Conservation (phyloP, 164 flowering plant species). For the Liquidambar formosana region DNA sequence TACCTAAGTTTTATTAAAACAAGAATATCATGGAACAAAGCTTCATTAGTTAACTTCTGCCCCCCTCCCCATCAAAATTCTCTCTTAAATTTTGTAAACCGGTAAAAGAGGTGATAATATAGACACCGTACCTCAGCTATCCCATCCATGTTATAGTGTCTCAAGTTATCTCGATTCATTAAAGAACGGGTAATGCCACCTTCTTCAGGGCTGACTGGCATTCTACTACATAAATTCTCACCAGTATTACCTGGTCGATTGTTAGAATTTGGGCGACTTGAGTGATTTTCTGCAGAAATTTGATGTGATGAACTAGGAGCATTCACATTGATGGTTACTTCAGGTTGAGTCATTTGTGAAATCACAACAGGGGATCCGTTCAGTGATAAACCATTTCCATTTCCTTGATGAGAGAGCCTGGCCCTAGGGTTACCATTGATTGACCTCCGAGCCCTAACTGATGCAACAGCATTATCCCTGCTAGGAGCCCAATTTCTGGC, state of each 20-base stretch:
- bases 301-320: conserved; percentile 29
- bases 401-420: conserved; percentile 38
- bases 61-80: too few relatives aligned
- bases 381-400: conserved; percentile 25
- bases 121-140: conserved; percentile 67
- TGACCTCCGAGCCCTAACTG: conserved; percentile 57
- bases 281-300: conserved; percentile 27
- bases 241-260: conserved; percentile 35
- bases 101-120: neutral
- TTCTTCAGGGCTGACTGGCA: conserved; percentile 38
- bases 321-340: conserved; percentile 17
- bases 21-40: too few relatives aligned
- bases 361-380: conserved; percentile 25
- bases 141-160: conserved; percentile 61
- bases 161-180: conserved; percentile 42
- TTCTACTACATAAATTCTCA: conserved; percentile 29
- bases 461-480: conserved; percentile 32
- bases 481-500: conserved; percentile 35
- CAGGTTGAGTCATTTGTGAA: conserved; percentile 31
- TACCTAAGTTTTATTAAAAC: too few relatives aligned
- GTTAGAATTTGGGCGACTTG: conserved; percentile 25
- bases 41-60: too few relatives aligned
- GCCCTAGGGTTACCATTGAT: conserved; percentile 32
- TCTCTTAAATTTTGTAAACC: too few relatives aligned
- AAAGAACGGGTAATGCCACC: conserved; percentile 36